Evolutionary conservation across 441 rosid species (phyloP).

Genomic region (Oxalis stricta): DNA sequence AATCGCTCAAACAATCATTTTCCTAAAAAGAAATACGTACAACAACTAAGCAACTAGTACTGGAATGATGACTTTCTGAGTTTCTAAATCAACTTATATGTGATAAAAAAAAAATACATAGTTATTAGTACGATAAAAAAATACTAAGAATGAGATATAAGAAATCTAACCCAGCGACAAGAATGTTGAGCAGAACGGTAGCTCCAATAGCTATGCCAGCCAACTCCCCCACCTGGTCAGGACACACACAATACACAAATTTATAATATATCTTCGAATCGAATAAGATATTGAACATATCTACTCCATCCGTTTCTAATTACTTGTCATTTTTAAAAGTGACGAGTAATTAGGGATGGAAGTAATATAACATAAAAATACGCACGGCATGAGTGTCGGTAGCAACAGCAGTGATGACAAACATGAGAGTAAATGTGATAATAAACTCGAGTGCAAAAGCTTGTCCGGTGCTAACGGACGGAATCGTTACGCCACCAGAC

Average conservation of each 20-base stretch:
- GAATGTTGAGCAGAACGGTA: constrained; percentile 86
- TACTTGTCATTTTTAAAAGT: no score
- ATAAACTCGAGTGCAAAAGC: constrained; percentile 68
- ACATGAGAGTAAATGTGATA: constrained; percentile 52
- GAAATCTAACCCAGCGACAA: constrained; percentile 65
- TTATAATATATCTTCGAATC: neutral
- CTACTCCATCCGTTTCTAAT: no score
- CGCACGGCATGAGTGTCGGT: constrained; percentile 72
- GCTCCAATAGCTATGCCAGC: constrained; percentile 99
- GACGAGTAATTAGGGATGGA: no score
- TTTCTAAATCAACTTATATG: neutral
- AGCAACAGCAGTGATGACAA: constrained; percentile 63
- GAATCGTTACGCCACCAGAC: constrained; percentile 90
- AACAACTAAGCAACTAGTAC: no score
- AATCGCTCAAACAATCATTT: no score
- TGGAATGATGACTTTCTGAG: no score
- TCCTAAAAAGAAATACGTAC: no score
- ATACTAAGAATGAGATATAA: neutral
- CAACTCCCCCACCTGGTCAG: constrained; percentile 74
- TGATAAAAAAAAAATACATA: no score
- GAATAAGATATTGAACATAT: neutral
- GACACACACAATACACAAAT: neutral
- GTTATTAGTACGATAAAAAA: neutral
- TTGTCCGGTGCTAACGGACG: constrained; percentile 41
- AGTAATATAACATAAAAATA: neutral